phyloP scores from a whole-genome alignment of 2,329 filamentous ascomycete genomes.

The Arthrobotrys musiformis region DNA sequence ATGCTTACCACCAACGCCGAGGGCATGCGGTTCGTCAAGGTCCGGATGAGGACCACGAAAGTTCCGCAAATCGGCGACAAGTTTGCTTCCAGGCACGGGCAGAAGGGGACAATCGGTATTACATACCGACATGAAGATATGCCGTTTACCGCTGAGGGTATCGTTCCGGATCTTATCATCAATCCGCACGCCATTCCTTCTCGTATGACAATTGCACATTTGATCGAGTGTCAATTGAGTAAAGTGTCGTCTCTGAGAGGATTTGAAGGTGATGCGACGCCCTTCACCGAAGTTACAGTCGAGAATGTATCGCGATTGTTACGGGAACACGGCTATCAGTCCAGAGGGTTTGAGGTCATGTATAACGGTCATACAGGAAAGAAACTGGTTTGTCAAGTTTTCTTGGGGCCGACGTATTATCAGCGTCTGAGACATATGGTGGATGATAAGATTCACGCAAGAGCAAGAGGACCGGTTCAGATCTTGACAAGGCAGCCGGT shows the following conservation, averaged over 20 bases:
- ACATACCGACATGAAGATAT: conserved; percentile 98
- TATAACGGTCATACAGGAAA: conserved; percentile 97
- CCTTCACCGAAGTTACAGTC: conserved; percentile 97
- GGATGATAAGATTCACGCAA: conserved; percentile 99
- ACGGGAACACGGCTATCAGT: conserved; percentile 91
- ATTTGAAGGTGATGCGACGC: conserved; percentile 95
- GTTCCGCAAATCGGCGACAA: conserved; percentile 99
- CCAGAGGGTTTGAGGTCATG: conserved; percentile 97
- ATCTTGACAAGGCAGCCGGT: conserved; percentile 97
- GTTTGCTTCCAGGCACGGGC: conserved; percentile 97
- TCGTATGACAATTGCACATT: conserved; percentile 99
- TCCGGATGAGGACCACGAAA: conserved; percentile 96
- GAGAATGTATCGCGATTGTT: conserved; percentile 89
- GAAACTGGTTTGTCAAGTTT: conserved; percentile 93
- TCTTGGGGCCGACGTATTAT: conserved; percentile 98
- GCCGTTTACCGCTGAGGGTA: conserved; percentile 93
- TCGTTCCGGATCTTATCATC: conserved; percentile 87
- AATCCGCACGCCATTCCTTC: conserved; percentile 99
- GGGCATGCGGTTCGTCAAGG: conserved; percentile 94
- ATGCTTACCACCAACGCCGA: conserved; percentile 94
- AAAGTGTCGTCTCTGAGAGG: conserved; percentile 95
- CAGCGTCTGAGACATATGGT: conserved; percentile 99
- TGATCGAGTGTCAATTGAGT: conserved; percentile 97
- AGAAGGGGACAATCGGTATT: conserved; percentile 99
- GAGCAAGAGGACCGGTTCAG: conserved; percentile 93